Evolutionary conservation across 805 yeast species (phyloP), one percentile per base, ranked within the genome.

Genomic region (Candida adriatica): DNA sequence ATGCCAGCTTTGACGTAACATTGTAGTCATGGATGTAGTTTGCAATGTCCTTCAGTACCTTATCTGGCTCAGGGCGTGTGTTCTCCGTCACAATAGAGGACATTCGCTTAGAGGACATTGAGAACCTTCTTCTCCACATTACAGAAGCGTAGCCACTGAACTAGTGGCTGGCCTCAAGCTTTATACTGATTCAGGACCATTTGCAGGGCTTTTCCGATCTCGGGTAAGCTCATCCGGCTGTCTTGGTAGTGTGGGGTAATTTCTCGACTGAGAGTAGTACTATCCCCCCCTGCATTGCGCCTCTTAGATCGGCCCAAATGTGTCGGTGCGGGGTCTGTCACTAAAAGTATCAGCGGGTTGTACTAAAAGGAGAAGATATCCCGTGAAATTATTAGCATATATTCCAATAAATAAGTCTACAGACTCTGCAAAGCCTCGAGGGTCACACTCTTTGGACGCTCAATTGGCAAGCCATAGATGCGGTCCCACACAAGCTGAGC

Each of bases 401-500:
- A 11, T 8, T 19, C 11, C 22, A 31, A 31, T 26, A 25, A 26
- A 31, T 26, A 19, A 5, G 18, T 20, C 13, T 8, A 16, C 8
- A 11, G 14, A 10, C 13, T 26, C 16, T 16, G 25, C 25, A 46
- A 21, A 26, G 38, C 38, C 21, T 41, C 43, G 27, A 48, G 16
- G 3, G 48, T 43, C 20, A 46, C 37, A 37, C 51, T 46, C 37
- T 43, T 80, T 54, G 92, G 92, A 57, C 92, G 72, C 62, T 82
- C 92, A 45, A 82, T 79, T 34, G 92, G 86, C 58, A 80, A 56
- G 32, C 90, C 90, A 34, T 76, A 59, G 44, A 76, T 73, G 43
- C 92, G 68, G 64, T 82, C 92, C 73, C 83, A 74, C 46, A 82
- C 75, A 56, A 82, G 66, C 62, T 82, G 92, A 24, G 85, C 73